Conservation (phyloP, 2,329 filamentous ascomycete genomes). For the Cladophialophora chaetospira region DNA sequence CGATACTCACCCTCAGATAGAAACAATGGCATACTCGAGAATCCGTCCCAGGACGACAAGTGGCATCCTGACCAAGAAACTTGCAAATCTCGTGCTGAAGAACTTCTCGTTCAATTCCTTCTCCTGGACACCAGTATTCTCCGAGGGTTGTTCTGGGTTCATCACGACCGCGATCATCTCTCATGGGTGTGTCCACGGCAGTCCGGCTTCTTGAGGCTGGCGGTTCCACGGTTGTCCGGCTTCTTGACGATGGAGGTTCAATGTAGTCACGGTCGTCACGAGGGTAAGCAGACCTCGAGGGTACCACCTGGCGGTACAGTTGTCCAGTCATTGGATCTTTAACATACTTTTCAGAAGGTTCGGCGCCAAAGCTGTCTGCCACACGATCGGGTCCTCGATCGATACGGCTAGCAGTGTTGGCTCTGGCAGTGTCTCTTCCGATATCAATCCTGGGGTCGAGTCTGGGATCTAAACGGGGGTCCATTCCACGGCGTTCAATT, state of each 20-base stretch:
- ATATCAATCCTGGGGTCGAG: constrained; percentile 18
- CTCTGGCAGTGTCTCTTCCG: constrained; percentile 19
- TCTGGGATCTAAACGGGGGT: constrained; percentile 9
- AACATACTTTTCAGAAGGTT: constrained; percentile 16
- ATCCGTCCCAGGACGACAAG: constrained; percentile 70
- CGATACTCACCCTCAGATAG: constrained; percentile 16
- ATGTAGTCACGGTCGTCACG: constrained; percentile 30
- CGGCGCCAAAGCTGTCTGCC: constrained; percentile 18
- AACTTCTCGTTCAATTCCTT: constrained; percentile 80
- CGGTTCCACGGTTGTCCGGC: constrained; percentile 40
- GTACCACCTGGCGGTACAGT: constrained; percentile 25
- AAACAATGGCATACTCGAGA: constrained; percentile 63
- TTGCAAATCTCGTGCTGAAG: constrained; percentile 83
- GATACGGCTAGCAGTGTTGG: constrained; percentile 22
- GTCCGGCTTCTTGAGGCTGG: constrained; percentile 33
- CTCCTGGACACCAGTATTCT: constrained; percentile 77
- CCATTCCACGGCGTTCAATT: constrained; percentile 19
- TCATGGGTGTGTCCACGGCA: constrained; percentile 39
- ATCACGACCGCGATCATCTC: constrained; percentile 20
- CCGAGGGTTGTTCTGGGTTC: constrained; percentile 50
- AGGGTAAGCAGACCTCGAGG: constrained; percentile 24
- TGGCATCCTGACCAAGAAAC: constrained; percentile 78
- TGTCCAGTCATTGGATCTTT: constrained; percentile 26
- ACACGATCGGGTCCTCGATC: constrained; percentile 23
- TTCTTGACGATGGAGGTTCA: constrained; percentile 40